Evolutionary conservation across 352 stramenopile genomes (phyloP), one percentile per base, ranked within the genome.

Genomic region (Globisporangium paddicum): DNA sequence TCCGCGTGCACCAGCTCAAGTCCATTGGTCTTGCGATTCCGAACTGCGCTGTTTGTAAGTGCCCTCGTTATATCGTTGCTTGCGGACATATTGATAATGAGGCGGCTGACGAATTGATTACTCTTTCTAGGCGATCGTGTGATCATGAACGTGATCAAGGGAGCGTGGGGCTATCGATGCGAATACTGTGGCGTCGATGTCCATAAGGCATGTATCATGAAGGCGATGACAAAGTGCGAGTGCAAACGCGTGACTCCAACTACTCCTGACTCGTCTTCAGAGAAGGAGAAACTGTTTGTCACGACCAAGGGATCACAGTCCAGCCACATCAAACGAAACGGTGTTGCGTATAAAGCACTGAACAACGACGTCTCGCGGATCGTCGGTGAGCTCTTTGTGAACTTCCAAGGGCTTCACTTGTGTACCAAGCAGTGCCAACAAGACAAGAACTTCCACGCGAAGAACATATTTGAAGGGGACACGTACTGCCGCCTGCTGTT

Each of bases 121-220:
- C 7, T 30, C 49, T 9, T 64, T 21, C 7, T 61, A 88, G 78
- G 79, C 58, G 83, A 93, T 34, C 82, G 83, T 6, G 82, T 90
- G 6, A 95, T 95, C 40, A 75, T 95, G 66, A 93, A 91, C 60
- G 82, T 86, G 23, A 61, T 92, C 25, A 92, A 91, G 47, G 77
- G 69, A 25, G 55, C 75, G n/a, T 92, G 82, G 82, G 86, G 86
- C 5, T 95, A 93, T 57, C 82, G 86, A 1, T 95, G 86, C 49
- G 86, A 95, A 52, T 66, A 80, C 0, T 95, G 86, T 60, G 71
- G 69, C 10, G 81, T 93, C 47, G 86, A 95, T 47, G 86, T 90
- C 0, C 86, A 95, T 60, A 95, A 95, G 63, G 66, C 60, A 3
- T 95, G 86, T 50, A 92, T 95, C 61, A 93, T 95, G 82, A 92